Base-by-base conservation (phyloP, 1,139 yeast species). In the Pichia sp. region DNA sequence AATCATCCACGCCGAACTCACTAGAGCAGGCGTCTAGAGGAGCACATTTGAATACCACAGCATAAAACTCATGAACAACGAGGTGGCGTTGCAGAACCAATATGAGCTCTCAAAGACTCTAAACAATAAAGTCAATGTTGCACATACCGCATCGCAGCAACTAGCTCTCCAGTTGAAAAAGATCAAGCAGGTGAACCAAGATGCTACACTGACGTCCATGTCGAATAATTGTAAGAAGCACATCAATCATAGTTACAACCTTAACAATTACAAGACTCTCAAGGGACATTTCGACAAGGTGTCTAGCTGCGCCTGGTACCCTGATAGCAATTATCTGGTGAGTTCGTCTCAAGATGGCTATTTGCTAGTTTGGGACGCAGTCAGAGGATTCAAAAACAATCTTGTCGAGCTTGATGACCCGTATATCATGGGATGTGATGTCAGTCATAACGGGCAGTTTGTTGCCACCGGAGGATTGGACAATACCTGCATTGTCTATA, bases 311-410 rank as follows among this genome's bases (percentile, higher is more conserved):
- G 76, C 81, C 53, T 87, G 96, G 93, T 78, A 84, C 51, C 67
- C 73, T 0, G 85, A 87, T 63, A 80, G 88, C 15, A 70, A 72
- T 45, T 76, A 75, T 46, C 66, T 92, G 2, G 71, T 90, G 10
- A 82, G 90, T 47, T 90, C 90, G 0, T 84, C 95, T 36, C 96
- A 89, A 67, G 97, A 92, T 70, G 97, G 96, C 1, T 87, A 81
- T 65, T 76, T 90, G 75, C 76, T 92, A 49, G 70, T 90, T 34
- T 92, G 97, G 97, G 93, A 90, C 67, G 78, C 90, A 0, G 73
- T 79, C 2, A 80, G 89, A 0, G 93, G 93, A 2, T 74, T 79
- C 61, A 90, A 90, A 66, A 76, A 79, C 55, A 82, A 84, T 58
- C 90, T 90, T 0, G 80, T 90, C 15, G 77, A 81, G 6, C 70